Conservation (phyloP, 331 rosid species). For the Arachis monticola region DNA sequence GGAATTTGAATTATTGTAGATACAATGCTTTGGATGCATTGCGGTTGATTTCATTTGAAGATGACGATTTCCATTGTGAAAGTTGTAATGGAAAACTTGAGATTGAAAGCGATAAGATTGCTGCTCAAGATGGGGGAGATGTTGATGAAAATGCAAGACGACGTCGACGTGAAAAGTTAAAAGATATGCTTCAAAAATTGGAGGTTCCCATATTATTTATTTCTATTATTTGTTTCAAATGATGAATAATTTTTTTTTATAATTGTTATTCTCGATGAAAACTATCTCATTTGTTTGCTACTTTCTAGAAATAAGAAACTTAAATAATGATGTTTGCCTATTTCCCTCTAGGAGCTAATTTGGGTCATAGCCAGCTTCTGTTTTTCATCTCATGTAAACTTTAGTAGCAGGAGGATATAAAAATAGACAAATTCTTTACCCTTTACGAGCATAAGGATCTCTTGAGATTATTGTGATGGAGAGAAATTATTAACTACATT, state of each 20-base stretch:
- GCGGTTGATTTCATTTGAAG: slow-evolving; percentile 65
- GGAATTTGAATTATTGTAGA: slow-evolving; percentile 39
- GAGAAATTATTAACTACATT: neutral
- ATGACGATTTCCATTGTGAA: slow-evolving; percentile 73
- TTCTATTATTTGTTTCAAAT: neutral
- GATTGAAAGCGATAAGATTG: slow-evolving; percentile 82
- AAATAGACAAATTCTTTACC: no score
- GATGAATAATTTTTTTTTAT: neutral
- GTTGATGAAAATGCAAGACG: slow-evolving; percentile 82
- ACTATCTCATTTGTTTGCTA: neutral
- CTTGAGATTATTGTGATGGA: neutral
- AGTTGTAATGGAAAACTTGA: slow-evolving; percentile 74
- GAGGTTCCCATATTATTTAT: slow-evolving; percentile 54
- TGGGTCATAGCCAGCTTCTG: neutral
- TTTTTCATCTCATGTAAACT: neutral
- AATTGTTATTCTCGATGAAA: slow-evolving; percentile 2
- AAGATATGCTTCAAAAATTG: slow-evolving; percentile 80
- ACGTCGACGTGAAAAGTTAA: slow-evolving; percentile 75
- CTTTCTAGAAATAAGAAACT: no score
- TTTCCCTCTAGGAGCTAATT: neutral
- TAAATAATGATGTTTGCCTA: neutral
- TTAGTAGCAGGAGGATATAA: neutral
- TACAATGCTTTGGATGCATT: slow-evolving; percentile 83
- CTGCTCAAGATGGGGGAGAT: slow-evolving; percentile 75
- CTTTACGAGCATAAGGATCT: neutral